Percentiles rank a stretch among this genome's conserved stretches.
phyloP scores from a whole-genome alignment of 768 basidiomycete species.

The Hirschioporus abietinus region DNA sequence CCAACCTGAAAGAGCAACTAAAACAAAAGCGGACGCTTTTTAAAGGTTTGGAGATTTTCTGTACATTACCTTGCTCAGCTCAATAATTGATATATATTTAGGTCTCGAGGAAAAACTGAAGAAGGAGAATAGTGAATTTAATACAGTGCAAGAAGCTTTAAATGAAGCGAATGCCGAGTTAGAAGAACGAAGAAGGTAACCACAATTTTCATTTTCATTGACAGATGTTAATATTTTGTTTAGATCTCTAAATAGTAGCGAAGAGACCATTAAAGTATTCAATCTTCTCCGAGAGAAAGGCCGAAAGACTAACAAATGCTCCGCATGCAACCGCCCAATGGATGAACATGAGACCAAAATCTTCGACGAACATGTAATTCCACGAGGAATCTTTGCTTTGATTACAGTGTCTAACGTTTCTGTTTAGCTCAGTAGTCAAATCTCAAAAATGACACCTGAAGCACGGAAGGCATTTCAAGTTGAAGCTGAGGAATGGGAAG shows the following conservation, averaged over 20 bases:
- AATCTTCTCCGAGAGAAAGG: conserved; percentile 51
- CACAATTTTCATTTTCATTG: conserved; percentile 1
- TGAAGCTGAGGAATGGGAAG: conserved; percentile 57
- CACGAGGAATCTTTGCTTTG: neutral
- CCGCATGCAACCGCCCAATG: conserved; percentile 70
- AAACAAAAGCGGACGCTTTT: conserved; percentile 58
- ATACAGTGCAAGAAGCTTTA: conserved; percentile 44
- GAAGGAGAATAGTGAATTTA: conserved; percentile 33
- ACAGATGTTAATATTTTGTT: neutral
- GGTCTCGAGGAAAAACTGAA: conserved; percentile 46
- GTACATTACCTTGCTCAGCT: neutral
- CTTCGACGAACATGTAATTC: conserved; percentile 69
- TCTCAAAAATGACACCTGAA: conserved; percentile 51
- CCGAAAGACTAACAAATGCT: conserved; percentile 61
- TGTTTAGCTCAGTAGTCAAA: conserved; percentile 55
- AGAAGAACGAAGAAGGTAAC: conserved; percentile 39
- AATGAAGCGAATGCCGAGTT: conserved; percentile 41
- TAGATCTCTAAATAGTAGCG: conserved; percentile 22
- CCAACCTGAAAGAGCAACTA: conserved; percentile 54
- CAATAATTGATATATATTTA: conserved; percentile 18
- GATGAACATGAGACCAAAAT: conserved; percentile 44
- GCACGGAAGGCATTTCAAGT: conserved; percentile 35
- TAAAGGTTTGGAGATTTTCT: conserved; percentile 38
- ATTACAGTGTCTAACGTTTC: conserved; percentile 5
- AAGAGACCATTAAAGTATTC: conserved; percentile 44